Evolutionary conservation across 2,329 filamentous ascomycete genomes (phyloP).

Genomic region (Hypoxylon sp.): DNA sequence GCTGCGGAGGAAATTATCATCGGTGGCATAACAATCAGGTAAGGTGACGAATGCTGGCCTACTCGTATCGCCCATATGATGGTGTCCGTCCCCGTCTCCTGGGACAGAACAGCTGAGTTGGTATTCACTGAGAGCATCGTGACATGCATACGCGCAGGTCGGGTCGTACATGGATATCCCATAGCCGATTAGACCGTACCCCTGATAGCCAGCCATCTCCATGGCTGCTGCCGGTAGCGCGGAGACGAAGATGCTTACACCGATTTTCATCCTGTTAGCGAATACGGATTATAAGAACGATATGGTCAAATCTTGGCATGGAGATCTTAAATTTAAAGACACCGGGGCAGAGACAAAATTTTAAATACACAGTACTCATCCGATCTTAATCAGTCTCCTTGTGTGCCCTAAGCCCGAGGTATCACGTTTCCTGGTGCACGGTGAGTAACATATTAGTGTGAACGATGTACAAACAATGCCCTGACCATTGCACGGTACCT

Average conservation of each 20-base stretch:
- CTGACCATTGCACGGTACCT: neutral
- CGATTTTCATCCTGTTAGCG: conserved; percentile 18
- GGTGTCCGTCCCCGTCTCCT: neutral
- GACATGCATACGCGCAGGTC: conserved; percentile 57
- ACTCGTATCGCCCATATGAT: conserved; percentile 13
- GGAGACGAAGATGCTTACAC: conserved; percentile 7
- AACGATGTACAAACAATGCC: neutral
- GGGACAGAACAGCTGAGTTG: conserved; percentile 32
- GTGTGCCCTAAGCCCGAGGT: neutral
- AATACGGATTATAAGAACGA: neutral
- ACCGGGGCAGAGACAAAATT: neutral
- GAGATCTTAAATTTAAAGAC: neutral
- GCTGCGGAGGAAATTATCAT: conserved; percentile 49
- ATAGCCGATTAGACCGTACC: conserved; percentile 55
- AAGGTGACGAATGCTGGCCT: conserved; percentile 42
- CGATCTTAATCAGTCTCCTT: neutral
- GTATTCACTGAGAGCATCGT: conserved; percentile 36
- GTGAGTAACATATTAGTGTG: neutral
- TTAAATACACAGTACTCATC: neutral
- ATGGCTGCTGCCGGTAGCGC: conserved; percentile 13
- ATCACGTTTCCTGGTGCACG: neutral
- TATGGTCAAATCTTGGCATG: neutral
- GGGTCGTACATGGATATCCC: conserved; percentile 58
- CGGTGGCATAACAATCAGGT: conserved; percentile 49
- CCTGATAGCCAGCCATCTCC: conserved; percentile 17